These are phyloP conservation scores for Penicillium pulvis DNA, from an alignment of 495 filamentous ascomycete genomes.

Conservation along the genomic window DNA sequence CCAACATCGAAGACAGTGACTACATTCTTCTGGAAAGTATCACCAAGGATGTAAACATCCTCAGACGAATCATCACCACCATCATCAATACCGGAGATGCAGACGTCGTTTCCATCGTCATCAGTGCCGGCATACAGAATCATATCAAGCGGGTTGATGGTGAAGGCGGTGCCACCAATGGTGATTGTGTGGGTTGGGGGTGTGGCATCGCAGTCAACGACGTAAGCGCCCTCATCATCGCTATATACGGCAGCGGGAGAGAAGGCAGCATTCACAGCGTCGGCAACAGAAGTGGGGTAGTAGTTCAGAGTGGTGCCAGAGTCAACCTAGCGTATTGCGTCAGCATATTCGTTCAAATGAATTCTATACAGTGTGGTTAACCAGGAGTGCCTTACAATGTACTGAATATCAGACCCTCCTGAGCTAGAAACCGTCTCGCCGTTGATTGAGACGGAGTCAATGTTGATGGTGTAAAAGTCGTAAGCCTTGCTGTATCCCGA, in stretches of 20 bases:
- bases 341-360: not conserved
- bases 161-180: slow-evolving; percentile 52
- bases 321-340: slow-evolving; percentile 31
- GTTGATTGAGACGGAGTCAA: slow-evolving; percentile 39
- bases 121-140: slow-evolving; percentile 43
- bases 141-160: slow-evolving; percentile 57
- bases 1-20: slow-evolving; percentile 45
- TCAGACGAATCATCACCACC: slow-evolving; percentile 36
- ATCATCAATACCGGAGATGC: slow-evolving; percentile 43
- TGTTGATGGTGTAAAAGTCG: slow-evolving; percentile 47
- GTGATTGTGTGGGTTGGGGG: slow-evolving; percentile 55
- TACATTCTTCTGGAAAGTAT: slow-evolving; percentile 65
- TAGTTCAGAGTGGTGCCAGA: slow-evolving; percentile 46
- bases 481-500: slow-evolving; percentile 21
- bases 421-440: slow-evolving; percentile 22
- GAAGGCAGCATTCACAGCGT: slow-evolving; percentile 54
- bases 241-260: slow-evolving; percentile 53
- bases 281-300: slow-evolving; percentile 44
- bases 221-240: slow-evolving; percentile 47
- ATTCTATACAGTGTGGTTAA: not conserved
- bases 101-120: slow-evolving; percentile 37
- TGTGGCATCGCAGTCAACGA: slow-evolving; percentile 57
- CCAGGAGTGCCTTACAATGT: slow-evolving; percentile 29
- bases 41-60: slow-evolving; percentile 54
- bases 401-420: slow-evolving; percentile 20